Base-by-base conservation (phyloP, 2,329 filamentous ascomycete genomes). In the Apiospora saccharicola region DNA sequence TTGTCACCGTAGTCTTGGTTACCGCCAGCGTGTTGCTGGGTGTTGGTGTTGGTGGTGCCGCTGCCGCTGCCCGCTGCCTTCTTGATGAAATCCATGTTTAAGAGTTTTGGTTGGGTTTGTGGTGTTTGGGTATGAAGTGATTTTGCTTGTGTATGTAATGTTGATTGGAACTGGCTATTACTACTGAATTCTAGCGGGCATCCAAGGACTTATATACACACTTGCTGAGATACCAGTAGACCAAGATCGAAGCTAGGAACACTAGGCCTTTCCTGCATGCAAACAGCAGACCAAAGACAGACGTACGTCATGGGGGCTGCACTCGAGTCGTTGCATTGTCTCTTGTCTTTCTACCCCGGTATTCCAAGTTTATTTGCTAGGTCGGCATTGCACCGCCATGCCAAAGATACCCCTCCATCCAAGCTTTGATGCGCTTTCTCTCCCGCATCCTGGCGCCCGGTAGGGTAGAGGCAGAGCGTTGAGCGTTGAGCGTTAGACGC, bases 1-100 rank as follows among this genome's bases (percentile, higher is more conserved):
- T 78, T 81, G 76, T 82, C 81, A 53, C 78, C 79, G 53, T 77
- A 75, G 73, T 82, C 81, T 51, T 80, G 75, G 71, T 80, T 76
- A 72, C 79, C 74, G 3, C 75, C 67, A 37, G 71, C 71, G 26
- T 73, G 43, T 70, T 72, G 34, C 74, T 44, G 43, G 69, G 26
- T 30, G 26, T 72, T 73, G 64, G 37, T 37, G 70, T 24, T 24
- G 53, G 19, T 64, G 69, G 49, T 71, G 22, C 75, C 44, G 43
- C 72, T 74, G 26, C 26, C 53, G 71, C 73, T 75, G 34, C 30
- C 57, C 67, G 75, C 67, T 49, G 76, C 69, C 64, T 77, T 80
- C 77, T 81, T 81, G 69, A 81, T 70, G 46, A 75, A 73, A 72
- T 80, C 79, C 80, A 81, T 80, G n/a, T 14, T 73, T 44, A 16